Evolutionary conservation across 257 asterid species (phyloP).

Genomic region (Fraxinus cuspidata): DNA sequence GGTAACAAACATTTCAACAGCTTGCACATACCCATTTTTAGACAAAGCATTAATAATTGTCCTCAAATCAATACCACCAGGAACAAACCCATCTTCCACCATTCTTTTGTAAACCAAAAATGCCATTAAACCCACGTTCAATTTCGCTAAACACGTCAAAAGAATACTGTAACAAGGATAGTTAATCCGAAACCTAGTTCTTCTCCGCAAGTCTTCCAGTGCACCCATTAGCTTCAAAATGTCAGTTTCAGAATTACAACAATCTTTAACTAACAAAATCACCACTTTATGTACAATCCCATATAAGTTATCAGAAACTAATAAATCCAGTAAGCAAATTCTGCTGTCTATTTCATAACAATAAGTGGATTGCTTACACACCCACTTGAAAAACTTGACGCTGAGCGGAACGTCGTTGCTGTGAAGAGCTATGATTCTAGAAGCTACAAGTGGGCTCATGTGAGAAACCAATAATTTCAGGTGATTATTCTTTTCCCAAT

Average conservation of each 20-base stretch:
- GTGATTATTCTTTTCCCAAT: conserved; percentile 35
- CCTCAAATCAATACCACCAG: conserved; percentile 42
- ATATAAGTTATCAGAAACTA: conserved; percentile 25
- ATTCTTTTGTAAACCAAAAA: conserved; percentile 40
- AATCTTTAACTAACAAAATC: conserved; percentile 35
- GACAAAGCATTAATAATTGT: conserved; percentile 46
- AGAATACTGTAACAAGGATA: conserved; percentile 51
- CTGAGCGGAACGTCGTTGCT: conserved; percentile 36
- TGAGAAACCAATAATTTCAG: conserved; percentile 44
- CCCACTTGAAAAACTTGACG: conserved; percentile 45
- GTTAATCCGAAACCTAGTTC: conserved; percentile 40
- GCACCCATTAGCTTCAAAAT: conserved; percentile 39
- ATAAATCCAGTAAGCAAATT: conserved; percentile 27
- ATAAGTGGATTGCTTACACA: conserved; percentile 43
- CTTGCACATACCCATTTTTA: conserved; percentile 42
- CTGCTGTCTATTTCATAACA: conserved; percentile 39
- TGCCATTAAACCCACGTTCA: conserved; percentile 39
- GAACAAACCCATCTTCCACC: conserved; percentile 43
- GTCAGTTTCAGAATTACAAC: conserved; percentile 31
- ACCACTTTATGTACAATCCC: conserved; percentile 39
- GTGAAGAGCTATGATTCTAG: conserved; percentile 34
- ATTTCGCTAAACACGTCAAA: conserved; percentile 42
- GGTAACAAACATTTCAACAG: conserved; percentile 47
- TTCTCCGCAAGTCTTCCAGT: conserved; percentile 35
- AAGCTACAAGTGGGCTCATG: conserved; percentile 42